phyloP scores from a whole-genome alignment of 2,329 filamentous ascomycete genomes.

The Ophiostoma angusticollis region DNA sequence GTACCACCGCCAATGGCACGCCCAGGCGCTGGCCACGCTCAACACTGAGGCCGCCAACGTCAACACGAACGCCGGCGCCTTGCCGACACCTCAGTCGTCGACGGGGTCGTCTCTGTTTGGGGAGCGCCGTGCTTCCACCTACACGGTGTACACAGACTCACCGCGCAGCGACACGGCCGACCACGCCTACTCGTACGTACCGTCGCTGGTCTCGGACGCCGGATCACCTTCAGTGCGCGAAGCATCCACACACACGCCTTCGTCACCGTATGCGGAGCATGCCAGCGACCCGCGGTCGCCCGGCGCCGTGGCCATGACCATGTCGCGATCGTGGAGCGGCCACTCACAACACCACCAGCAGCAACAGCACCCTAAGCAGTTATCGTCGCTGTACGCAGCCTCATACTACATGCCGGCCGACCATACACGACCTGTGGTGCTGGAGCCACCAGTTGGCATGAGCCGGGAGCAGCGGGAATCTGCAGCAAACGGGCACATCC shows the following conservation, averaged over 20 bases:
- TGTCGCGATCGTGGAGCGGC: conserved; percentile 3
- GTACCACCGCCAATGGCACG: too few species aligned
- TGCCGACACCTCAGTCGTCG: too few species aligned
- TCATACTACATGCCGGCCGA: too few species aligned
- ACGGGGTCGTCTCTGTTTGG: too few species aligned
- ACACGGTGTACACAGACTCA: conserved; percentile 18
- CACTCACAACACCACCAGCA: too few species aligned
- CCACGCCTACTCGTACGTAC: conserved; percentile 34
- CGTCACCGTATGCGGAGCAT: conserved; percentile 8
- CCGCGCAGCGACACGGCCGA: conserved; percentile 46
- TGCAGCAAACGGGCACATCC: too few species aligned
- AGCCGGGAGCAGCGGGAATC: too few species aligned
- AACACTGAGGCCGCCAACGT: not conserved
- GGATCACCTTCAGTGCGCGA: conserved; percentile 45
- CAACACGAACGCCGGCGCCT: not conserved
- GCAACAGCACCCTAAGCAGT: too few species aligned
- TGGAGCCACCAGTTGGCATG: too few species aligned
- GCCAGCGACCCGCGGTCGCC: not conserved
- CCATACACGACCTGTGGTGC: too few species aligned
- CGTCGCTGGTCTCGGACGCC: conserved; percentile 59
- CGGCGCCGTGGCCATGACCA: not conserved
- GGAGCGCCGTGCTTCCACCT: conserved; percentile 2
- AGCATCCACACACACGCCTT: conserved; percentile 22
- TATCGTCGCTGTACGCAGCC: too few species aligned
- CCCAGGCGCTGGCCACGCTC: too few species aligned